Conservation (phyloP, 768 basidiomycete genomes). For the Mycena indigotica region DNA sequence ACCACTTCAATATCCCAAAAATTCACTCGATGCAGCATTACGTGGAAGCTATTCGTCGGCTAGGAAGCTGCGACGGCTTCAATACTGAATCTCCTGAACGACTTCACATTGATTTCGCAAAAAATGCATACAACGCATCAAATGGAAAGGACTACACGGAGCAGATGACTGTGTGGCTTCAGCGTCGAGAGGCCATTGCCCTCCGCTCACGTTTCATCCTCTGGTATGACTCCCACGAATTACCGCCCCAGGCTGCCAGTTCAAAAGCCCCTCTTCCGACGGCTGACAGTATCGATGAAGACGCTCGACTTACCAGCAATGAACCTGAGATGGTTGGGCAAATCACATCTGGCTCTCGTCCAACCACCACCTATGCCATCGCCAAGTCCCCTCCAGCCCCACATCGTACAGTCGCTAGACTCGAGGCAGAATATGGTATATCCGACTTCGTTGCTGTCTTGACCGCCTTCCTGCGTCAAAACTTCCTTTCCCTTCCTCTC, state of each 20-base stretch:
- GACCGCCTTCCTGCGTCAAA: constrained; percentile 1
- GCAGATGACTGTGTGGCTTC: constrained; percentile 40
- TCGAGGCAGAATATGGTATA: neutral
- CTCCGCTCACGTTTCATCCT: neutral
- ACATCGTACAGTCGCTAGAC: neutral
- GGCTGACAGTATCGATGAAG: neutral
- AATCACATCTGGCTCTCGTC: neutral
- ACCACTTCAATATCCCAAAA: constrained; percentile 38
- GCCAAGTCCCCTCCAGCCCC: neutral
- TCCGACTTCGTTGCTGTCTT: neutral
- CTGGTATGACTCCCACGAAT: neutral
- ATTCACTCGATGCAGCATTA: constrained; percentile 33
- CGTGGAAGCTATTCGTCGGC: constrained; percentile 22
- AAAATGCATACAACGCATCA: constrained; percentile 26
- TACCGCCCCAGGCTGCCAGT: neutral
- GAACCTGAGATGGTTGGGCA: neutral
- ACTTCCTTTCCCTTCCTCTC: neutral
- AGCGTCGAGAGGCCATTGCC: constrained; percentile 28
- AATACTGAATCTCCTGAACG: constrained; percentile 34
- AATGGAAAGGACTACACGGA: constrained; percentile 28
- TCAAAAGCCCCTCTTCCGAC: neutral
- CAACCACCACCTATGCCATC: constrained; percentile 4
- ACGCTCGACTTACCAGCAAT: neutral
- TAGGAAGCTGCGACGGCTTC: constrained; percentile 29
- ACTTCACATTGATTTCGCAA: constrained; percentile 42